Percentiles rank a stretch among this genome's conserved stretches.
Evolutionary conservation across 1,139 yeast genomes (phyloP).

Genomic region (Nakaseomyces bracarensis): DNA sequence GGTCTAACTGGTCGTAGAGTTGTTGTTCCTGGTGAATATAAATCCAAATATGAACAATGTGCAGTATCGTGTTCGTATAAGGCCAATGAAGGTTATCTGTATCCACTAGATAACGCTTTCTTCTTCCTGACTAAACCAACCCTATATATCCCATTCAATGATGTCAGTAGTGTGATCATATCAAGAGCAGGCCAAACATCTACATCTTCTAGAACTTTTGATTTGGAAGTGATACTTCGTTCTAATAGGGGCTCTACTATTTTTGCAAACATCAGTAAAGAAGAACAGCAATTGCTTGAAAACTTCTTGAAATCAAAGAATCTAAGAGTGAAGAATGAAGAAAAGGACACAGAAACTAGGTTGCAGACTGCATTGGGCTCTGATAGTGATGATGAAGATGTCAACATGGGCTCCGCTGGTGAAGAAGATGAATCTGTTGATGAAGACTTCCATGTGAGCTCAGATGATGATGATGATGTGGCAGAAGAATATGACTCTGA

Average conservation of each 20-base stretch:
- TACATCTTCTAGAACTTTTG: conserved; percentile 83
- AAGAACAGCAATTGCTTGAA: conserved; percentile 78
- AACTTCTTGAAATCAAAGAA: conserved; percentile 69
- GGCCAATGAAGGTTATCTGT: conserved; percentile 90
- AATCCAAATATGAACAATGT: conserved; percentile 64
- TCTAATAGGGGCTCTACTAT: conserved; percentile 64
- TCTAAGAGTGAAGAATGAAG: conserved; percentile 77
- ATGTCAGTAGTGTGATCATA: conserved; percentile 66
- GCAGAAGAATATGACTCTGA: conserved; percentile 88
- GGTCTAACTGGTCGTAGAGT: conserved; percentile 86
- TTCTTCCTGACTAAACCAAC: conserved; percentile 93
- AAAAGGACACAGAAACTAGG: conserved; percentile 75
- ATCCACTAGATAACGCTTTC: conserved; percentile 84
- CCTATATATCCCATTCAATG: conserved; percentile 79
- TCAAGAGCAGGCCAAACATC: conserved; percentile 83
- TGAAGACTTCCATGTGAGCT: conserved; percentile 57
- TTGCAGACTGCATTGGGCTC: conserved; percentile 69
- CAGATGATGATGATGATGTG: conserved; percentile 55
- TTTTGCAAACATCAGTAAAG: conserved; percentile 84
- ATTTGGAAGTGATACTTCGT: conserved; percentile 67
- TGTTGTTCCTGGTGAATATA: conserved; percentile 78
- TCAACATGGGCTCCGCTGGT: conserved; percentile 64
- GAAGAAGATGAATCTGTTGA: conserved; percentile 64
- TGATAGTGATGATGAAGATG: conserved; percentile 58
- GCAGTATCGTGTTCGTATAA: conserved; percentile 88